A percentile compares a stretch with the other conserved stretches of the same genome.
These are phyloP conservation scores for Fusarium penzigii DNA, from an alignment of 2,329 filamentous ascomycete genomes.

Conservation along the genomic window DNA sequence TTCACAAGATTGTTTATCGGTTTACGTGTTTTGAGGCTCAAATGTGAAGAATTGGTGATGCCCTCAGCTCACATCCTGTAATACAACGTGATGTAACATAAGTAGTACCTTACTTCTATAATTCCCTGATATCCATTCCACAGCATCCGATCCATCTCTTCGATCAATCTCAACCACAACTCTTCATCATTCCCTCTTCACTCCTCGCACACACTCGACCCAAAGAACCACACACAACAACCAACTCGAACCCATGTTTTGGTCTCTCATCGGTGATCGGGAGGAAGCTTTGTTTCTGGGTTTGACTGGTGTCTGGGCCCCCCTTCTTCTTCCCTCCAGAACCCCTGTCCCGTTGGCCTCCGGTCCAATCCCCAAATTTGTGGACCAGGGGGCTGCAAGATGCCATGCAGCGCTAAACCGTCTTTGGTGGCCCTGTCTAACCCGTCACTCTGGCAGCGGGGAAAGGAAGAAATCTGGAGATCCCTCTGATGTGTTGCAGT, in stretches of 20 bases:
- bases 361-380: slow-evolving; percentile 8
- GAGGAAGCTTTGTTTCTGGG: neutral
- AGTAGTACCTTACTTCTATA: neutral
- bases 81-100: neutral
- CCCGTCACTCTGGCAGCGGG: slow-evolving; percentile 17
- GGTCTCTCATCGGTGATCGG: neutral
- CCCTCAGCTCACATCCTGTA: slow-evolving; percentile 8
- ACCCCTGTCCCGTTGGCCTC: slow-evolving; percentile 24
- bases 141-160: neutral
- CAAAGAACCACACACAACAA: neutral
- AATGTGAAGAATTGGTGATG: slow-evolving; percentile 24
- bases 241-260: neutral
- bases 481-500: neutral
- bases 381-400: slow-evolving; percentile 14
- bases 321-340: neutral
- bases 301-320: neutral
- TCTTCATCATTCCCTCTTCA: neutral
- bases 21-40: slow-evolving; percentile 8
- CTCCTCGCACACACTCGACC: too few relatives aligned
- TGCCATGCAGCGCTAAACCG: slow-evolving; percentile 10
- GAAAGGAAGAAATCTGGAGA: slow-evolving; percentile 17
- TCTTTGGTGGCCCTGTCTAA: slow-evolving; percentile 9
- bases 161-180: neutral
- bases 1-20: neutral
- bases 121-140: neutral